A percentile compares a stretch with the other conserved stretches of the same genome.
These are phyloP conservation scores for Fusarium longipes DNA, from an alignment of 2,329 filamentous ascomycete species.

Conservation along the genomic window DNA sequence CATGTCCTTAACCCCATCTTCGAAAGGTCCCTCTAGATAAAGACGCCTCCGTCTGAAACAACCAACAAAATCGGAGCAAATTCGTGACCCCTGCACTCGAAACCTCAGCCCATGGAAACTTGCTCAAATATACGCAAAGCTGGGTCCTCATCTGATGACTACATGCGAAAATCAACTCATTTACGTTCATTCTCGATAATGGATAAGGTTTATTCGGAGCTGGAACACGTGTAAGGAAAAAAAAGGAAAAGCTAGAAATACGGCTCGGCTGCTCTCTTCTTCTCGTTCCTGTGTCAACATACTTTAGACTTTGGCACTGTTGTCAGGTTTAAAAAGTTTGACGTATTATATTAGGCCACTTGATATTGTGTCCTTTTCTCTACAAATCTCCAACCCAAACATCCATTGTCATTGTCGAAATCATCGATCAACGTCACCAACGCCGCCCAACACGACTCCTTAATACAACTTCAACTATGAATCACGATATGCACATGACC, in stretches of 20 bases:
- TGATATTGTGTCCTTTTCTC: background rate
- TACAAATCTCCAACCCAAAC: background rate
- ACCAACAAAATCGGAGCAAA: slow-evolving; percentile 8
- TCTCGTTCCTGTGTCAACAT: background rate
- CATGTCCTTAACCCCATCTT: background rate
- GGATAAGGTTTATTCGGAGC: background rate
- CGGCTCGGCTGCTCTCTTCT: background rate
- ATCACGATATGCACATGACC: slow-evolving; percentile 31
- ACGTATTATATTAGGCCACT: background rate
- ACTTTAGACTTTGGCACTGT: slow-evolving; percentile 10
- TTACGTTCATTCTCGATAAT: background rate
- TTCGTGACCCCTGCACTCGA: slow-evolving; percentile 18
- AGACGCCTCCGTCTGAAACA: background rate
- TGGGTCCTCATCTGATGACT: slow-evolving; percentile 19
- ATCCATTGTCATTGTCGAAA: background rate
- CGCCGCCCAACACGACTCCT: background rate
- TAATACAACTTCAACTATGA: slow-evolving; percentile 6
- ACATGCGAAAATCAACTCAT: background rate
- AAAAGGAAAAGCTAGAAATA: slow-evolving; percentile 26
- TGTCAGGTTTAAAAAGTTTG: background rate
- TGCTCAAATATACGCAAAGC: slow-evolving; percentile 44
- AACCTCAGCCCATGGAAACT: slow-evolving; percentile 35
- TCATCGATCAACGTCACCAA: background rate
- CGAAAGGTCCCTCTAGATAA: background rate
- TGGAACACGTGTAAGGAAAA: too few species aligned